Evolutionary conservation across 2,329 filamentous ascomycete genomes (phyloP), one percentile per base, ranked within the genome.

Genomic region (Alternaria sp.): DNA sequence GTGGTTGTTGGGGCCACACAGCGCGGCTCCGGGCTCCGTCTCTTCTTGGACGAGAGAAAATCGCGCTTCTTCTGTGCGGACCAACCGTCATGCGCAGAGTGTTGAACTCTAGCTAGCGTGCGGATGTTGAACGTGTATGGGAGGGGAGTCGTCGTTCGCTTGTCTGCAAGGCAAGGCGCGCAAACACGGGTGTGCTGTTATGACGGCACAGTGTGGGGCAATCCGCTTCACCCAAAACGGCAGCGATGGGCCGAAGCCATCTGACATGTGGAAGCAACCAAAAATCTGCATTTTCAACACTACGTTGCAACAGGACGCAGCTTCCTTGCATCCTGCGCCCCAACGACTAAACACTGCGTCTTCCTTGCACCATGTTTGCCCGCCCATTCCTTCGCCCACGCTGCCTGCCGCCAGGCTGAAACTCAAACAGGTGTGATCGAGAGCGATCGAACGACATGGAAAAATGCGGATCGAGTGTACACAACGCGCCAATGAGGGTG

Each of bases 81-180:
- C 24, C 41, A 46, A 57, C 39, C 42, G 49, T 26, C 28, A 47
- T 53, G 66, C 69, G 56, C 65, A 70, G 71, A 78, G 74, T 77
- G 73, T 77, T 76, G 74, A 76, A 72, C 74, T 76, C 69, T 61
- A 67, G 67, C 66, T 59, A 52, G 48, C 54, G 66, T 64, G 64
- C 70, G 67, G 64, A 71, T 68, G 65, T 70, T 67, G 64, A 62
- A 63, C 51, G 62, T 57, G 58, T 57, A 62, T 61, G 54, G 44
- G 49, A 53, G 47, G 18, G 61, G 57, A 44, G 51, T 20, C n/a
- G 34, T 60, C n/a, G 60, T 55, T 52, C 46, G 30, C 51, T 51
- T 48, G 28, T 32, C 24, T 55, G 43, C 30, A 53, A 47, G 51
- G 32, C 51, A 34, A 51, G 51, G 32, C 51, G 41, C 56, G 51